Evolutionary conservation across 805 yeast species (phyloP), one percentile per base, ranked within the genome.

Genomic region (Metschnikowia orientalis): DNA sequence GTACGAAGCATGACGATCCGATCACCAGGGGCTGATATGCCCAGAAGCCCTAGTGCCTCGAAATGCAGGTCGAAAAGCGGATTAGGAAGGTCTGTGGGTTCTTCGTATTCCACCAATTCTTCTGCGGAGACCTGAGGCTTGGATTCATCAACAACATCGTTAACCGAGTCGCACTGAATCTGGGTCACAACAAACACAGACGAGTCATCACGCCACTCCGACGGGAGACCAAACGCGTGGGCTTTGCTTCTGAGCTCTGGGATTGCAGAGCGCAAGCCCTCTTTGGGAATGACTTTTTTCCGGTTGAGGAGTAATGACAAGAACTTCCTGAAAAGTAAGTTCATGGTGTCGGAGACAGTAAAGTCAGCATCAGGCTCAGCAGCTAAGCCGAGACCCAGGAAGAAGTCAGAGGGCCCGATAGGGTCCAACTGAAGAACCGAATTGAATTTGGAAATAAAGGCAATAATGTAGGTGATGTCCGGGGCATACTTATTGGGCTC

Each of bases 331-430:
- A 63, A 62, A 6, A 67, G 47, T 10, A 32, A 30, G 22, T 58
- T 54, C 68, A 66, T 63, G n/a, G 42, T 26, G 1, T 45, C 44
- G 2, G 66, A 55, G 1, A 64, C 54, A 12, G 38, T 45, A 12
- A 40, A 32, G 4, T 24, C 12, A 2, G 25, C 23, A 4, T 21
- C 17, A 6, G 24, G 32, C 6, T 31, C 38, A 3, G 25, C 27
- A 12, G 30, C 33, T 12, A 63, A 42, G 9, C 65, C 50, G 18
- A 63, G 40, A 0, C 70, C 70, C 10, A 36, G 35, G 31, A 64
- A 70, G 12, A 64, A 52, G 37, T 60, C 62, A 17, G 54, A 56
- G 2, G 72, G 72, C 1, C 70, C 67, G 4, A 59, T 35, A 7
- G 41, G 38, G 9, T 35, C 45, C 5, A 56, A 26, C 15, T 41